These are phyloP conservation scores for Beauveria varroae DNA, from an alignment of 2,329 filamentous ascomycete genomes.

Conservation along the genomic window DNA sequence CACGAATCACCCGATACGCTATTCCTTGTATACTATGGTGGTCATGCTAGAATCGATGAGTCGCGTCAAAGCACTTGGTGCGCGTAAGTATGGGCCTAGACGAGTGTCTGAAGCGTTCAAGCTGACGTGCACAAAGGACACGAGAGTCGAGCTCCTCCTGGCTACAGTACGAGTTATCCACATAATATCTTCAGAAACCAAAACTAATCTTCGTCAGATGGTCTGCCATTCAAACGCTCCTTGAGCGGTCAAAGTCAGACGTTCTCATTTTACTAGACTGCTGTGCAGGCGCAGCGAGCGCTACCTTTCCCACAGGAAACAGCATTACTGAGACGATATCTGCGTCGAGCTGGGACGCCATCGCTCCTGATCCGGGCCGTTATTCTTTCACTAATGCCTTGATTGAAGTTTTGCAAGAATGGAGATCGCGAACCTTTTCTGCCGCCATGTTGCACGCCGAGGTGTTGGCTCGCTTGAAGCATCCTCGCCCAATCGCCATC, in stretches of 20 bases:
- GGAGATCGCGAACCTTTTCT: constrained; percentile 47
- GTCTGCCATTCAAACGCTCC: constrained; percentile 52
- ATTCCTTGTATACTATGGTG: constrained; percentile 52
- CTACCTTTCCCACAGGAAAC: constrained; percentile 49
- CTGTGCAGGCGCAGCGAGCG: constrained; percentile 52
- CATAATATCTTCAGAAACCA: background rate
- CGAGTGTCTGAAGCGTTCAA: too few relatives aligned
- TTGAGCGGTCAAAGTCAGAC: constrained; percentile 50
- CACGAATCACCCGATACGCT: constrained; percentile 48
- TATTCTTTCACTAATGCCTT: constrained; percentile 54
- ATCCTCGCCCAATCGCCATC: constrained; percentile 48
- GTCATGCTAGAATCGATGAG: constrained; percentile 52
- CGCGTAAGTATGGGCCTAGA: constrained; percentile 33
- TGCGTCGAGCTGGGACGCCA: constrained; percentile 54
- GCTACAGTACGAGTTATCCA: constrained; percentile 36
- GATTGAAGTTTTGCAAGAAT: constrained; percentile 52
- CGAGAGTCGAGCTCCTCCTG: constrained; percentile 45
- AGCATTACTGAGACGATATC: constrained; percentile 57
- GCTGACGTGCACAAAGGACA: constrained; percentile 28
- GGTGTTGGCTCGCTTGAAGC: constrained; percentile 51
- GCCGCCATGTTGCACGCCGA: constrained; percentile 56
- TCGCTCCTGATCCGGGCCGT: constrained; percentile 50
- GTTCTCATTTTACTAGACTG: constrained; percentile 52
- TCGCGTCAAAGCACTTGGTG: constrained; percentile 55
- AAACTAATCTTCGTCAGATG: constrained; percentile 29